Percentiles rank a stretch among this genome's conserved stretches.
These are phyloP conservation scores for Meyerozyma carpophila DNA, from an alignment of 1,139 yeast species.

Conservation along the genomic window DNA sequence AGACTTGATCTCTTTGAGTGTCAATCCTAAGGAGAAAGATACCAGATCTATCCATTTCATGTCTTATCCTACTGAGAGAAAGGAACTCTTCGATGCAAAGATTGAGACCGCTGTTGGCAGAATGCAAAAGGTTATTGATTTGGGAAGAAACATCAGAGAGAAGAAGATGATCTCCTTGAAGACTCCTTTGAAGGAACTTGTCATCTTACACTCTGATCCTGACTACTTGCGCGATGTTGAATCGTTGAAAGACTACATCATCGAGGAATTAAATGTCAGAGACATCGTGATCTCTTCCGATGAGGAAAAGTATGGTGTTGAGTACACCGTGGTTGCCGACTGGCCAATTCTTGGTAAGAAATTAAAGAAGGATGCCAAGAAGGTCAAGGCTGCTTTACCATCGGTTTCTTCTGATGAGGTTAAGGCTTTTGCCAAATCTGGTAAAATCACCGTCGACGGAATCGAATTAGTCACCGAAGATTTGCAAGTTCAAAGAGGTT, in stretches of 20 bases:
- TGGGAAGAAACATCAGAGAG: slow-evolving; percentile 95
- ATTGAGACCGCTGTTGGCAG: slow-evolving; percentile 84
- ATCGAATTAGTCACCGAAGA: slow-evolving; percentile 85
- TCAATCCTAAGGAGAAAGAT: slow-evolving; percentile 46
- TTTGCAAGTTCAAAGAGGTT: slow-evolving; percentile 82
- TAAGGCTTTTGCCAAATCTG: slow-evolving; percentile 64
- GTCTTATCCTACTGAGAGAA: slow-evolving; percentile 80
- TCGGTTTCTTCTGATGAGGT: slow-evolving; percentile 75
- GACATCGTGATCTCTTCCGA: slow-evolving; percentile 84
- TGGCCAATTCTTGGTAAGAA: slow-evolving; percentile 99
- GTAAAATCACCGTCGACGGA: slow-evolving; percentile 81
- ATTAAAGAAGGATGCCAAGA: slow-evolving; percentile 87
- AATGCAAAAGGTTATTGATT: slow-evolving; percentile 95
- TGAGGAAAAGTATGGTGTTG: slow-evolving; percentile 87
- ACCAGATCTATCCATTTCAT: slow-evolving; percentile 88
- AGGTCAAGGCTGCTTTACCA: slow-evolving; percentile 92
- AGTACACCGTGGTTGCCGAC: slow-evolving; percentile 92
- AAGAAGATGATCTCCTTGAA: slow-evolving; percentile 89
- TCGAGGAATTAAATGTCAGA: slow-evolving; percentile 90
- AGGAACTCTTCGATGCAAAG: slow-evolving; percentile 71
- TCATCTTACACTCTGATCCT: slow-evolving; percentile 77
- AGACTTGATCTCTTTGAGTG: slow-evolving; percentile 39
- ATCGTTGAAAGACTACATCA: slow-evolving; percentile 70
- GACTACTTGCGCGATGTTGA: slow-evolving; percentile 73
- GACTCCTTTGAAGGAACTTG: slow-evolving; percentile 87